phyloP scores from a whole-genome alignment of 2,329 filamentous ascomycete species.

The Hymenoscyphus infarciens region DNA sequence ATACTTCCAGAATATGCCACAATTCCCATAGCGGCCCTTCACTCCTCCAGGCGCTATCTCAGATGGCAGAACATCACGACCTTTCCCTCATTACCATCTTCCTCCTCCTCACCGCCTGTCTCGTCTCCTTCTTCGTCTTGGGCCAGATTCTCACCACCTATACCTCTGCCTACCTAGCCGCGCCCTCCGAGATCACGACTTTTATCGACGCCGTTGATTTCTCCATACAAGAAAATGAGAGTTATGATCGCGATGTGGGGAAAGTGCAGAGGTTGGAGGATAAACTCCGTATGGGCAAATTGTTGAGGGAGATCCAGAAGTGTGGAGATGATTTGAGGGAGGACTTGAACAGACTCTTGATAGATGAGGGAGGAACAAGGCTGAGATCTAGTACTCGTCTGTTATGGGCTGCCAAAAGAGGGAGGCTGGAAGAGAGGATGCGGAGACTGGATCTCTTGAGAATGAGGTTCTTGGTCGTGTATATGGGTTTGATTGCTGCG shows the following conservation, averaged over 20 bases:
- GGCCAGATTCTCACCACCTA: slow-evolving; percentile 51
- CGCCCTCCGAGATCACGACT: slow-evolving; percentile 54
- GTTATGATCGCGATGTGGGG: slow-evolving; percentile 57
- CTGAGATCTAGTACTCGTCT: slow-evolving; percentile 49
- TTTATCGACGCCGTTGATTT: slow-evolving; percentile 60
- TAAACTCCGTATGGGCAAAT: slow-evolving; percentile 54
- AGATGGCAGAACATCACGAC: slow-evolving; percentile 33
- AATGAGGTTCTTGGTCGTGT: slow-evolving; percentile 62
- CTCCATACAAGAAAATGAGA: slow-evolving; percentile 59
- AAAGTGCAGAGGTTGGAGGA: slow-evolving; percentile 58
- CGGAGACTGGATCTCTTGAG: slow-evolving; percentile 57
- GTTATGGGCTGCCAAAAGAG: slow-evolving; percentile 55
- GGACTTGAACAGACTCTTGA: slow-evolving; percentile 51
- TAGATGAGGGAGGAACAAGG: slow-evolving; percentile 43
- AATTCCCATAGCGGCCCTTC: slow-evolving; percentile 15
- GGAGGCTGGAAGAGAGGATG: slow-evolving; percentile 53
- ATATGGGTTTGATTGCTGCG: slow-evolving; percentile 56
- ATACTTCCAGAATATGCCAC: slow-evolving; percentile 17
- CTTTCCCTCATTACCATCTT: slow-evolving; percentile 41
- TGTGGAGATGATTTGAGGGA: slow-evolving; percentile 59
- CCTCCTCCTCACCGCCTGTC: slow-evolving; percentile 55
- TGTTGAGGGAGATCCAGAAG: slow-evolving; percentile 60
- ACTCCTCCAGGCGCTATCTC: slow-evolving; percentile 10
- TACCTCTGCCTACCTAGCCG: slow-evolving; percentile 53
- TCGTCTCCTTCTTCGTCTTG: slow-evolving; percentile 53